Evolutionary conservation across 257 asterid species (phyloP).

Genomic region (Sherardia arvensis): DNA sequence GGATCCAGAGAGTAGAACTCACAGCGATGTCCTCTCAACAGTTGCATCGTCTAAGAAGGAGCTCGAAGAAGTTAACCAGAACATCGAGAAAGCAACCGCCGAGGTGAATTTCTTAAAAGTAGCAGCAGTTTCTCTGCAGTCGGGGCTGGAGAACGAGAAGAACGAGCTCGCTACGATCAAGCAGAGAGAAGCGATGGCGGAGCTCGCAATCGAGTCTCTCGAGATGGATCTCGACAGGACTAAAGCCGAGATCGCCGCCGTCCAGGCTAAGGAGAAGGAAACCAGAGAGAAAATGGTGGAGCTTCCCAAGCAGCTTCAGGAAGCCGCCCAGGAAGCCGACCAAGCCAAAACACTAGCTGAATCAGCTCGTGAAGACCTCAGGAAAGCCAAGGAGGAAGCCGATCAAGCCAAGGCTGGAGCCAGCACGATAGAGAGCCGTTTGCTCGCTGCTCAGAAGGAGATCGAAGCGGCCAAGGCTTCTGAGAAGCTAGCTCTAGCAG

Average conservation of each 20-base stretch:
- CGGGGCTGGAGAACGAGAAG: constrained; percentile 58
- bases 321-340: constrained; percentile 65
- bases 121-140: constrained; percentile 55
- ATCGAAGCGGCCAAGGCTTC: constrained; percentile 88
- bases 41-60: constrained; percentile 54
- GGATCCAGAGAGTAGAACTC: constrained; percentile 38
- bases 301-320: constrained; percentile 65
- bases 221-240: constrained; percentile 62
- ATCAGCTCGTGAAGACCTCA: constrained; percentile 48
- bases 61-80: constrained; percentile 65
- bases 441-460: constrained; percentile 76
- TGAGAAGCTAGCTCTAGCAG: constrained; percentile 78
- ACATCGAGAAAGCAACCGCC: constrained; percentile 46
- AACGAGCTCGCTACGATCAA: constrained; percentile 41
- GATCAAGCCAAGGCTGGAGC: constrained; percentile 68
- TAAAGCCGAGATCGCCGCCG: constrained; percentile 43
- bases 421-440: constrained; percentile 49
- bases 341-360: constrained; percentile 40
- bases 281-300: constrained; percentile 58
- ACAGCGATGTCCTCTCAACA: constrained; percentile 41
- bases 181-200: constrained; percentile 89
- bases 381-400: constrained; percentile 63
- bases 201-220: constrained; percentile 68
- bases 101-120: constrained; percentile 60
- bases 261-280: constrained; percentile 59